Evolutionary conservation across 2,329 filamentous ascomycete genomes (phyloP), one percentile per base, ranked within the genome.

Genomic region (Pyricularia sp.): DNA sequence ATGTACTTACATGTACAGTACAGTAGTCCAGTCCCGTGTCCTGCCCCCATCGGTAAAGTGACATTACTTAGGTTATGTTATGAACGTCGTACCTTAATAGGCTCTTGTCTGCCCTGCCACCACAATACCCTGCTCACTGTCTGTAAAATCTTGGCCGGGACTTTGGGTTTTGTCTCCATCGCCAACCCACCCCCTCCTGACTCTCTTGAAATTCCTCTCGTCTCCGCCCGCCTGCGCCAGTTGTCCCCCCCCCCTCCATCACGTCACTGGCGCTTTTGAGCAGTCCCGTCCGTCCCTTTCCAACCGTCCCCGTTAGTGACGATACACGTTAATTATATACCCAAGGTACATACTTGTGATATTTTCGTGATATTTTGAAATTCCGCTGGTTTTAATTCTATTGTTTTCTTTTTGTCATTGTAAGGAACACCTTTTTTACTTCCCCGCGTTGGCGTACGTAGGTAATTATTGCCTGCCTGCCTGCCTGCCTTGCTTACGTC

Each of bases 251-350:
- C 64, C 64, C 64, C 64, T 65, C 64, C 64, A 65, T 65, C 64
- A 65, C 64, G 64, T 65, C 64, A 65, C 64, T 65, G 64, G n/a
- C n/a, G 64, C 64, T 25, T 65, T 31, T 36, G 5, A 25, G 64
- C n/a, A 23, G 23, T n/a, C 31, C 31, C n/a, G 64, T 31, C 64
- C 28, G n/a, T 42, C 31, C 28, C 20, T 12, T 36, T 23, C 20
- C 17, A 50, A 20, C 42, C 17, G 17, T 50, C 17, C 42, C 42
- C 20, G 42, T 50, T 50, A 36, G 42, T 20, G 42, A 50, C 42
- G 42, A 50, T n/a, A 50, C 42, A n/a, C 42, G 4, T 50, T 50
- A n/a, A 50, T 50, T 50, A 6, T 30, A 30, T 30, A 20, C 17
- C 5, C 5, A 9, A 50, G 42, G 17, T 50, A 50, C 17, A 20